Conservation (phyloP, 2,329 filamentous ascomycete species). For the Fusarium dlaminii region DNA sequence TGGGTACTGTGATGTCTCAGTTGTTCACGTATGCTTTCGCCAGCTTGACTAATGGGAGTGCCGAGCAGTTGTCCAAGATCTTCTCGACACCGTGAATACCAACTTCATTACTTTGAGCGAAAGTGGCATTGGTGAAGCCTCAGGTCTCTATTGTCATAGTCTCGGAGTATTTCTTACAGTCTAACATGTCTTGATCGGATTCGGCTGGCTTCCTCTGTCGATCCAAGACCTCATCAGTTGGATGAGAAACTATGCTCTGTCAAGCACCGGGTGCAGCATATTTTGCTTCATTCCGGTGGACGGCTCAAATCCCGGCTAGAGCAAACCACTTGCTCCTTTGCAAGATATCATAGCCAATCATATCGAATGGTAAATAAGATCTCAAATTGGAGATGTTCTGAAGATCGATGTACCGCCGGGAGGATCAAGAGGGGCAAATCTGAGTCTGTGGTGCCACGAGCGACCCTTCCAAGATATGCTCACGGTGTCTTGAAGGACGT, state of each 20-base stretch:
- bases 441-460: too few relatives aligned
- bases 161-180: accelerated
- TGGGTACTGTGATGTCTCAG: not conserved
- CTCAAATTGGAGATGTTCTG: accelerated
- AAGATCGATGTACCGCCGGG: not conserved
- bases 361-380: not conserved
- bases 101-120: not conserved
- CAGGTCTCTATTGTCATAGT: not conserved
- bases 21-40: too few relatives aligned
- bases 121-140: not conserved
- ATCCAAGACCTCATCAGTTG: not conserved
- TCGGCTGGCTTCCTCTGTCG: not conserved
- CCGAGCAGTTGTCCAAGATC: not conserved
- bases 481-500: not conserved
- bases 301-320: not conserved
- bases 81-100: not conserved
- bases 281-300: not conserved
- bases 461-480: not conserved
- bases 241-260: not conserved
- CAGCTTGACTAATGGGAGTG: too few relatives aligned
- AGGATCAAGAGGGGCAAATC: too few relatives aligned
- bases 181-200: not conserved
- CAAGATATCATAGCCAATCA: not conserved
- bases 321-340: not conserved
- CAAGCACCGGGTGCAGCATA: not conserved